Conservation (phyloP, 345 rosid genomes). For the Euphorbia peplus region DNA sequence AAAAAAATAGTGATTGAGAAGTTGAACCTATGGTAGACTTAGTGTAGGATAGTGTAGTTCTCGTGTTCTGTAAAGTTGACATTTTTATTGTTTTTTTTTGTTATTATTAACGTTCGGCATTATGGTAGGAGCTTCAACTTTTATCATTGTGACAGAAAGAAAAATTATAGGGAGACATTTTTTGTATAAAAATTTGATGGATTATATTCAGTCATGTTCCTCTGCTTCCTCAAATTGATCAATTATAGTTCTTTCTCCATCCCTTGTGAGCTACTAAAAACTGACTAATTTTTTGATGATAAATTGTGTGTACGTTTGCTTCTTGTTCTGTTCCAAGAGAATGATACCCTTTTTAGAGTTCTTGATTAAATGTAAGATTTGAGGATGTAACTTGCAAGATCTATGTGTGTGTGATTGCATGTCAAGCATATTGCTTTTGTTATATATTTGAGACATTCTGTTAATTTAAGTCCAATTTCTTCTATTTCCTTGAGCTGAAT, state of each 20-base stretch:
- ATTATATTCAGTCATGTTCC: not conserved
- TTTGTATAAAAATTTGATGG: not conserved
- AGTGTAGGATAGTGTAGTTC: too few species aligned
- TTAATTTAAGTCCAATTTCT: conserved; percentile 3
- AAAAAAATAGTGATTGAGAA: too few species aligned
- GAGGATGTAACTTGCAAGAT: not conserved
- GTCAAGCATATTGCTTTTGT: not conserved
- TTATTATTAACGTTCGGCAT: not conserved
- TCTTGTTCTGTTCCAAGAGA: not conserved
- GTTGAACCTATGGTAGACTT: too few species aligned
- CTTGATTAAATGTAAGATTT: not conserved
- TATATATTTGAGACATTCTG: conserved; percentile 2
- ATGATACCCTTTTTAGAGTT: not conserved
- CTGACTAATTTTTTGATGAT: not conserved
- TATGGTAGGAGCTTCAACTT: not conserved
- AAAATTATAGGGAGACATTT: too few species aligned
- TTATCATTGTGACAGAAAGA: too few species aligned
- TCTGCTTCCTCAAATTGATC: not conserved
- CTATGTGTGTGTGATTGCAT: not conserved
- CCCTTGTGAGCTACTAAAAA: not conserved
- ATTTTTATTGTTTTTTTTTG: not conserved
- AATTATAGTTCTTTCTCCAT: not conserved
- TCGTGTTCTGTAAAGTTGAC: not conserved
- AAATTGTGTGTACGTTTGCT: not conserved
- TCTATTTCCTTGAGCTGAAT: conserved; percentile 9